Evolutionary conservation across 2,329 filamentous ascomycete species (phyloP).

Genomic region (Colletotrichum lupini): DNA sequence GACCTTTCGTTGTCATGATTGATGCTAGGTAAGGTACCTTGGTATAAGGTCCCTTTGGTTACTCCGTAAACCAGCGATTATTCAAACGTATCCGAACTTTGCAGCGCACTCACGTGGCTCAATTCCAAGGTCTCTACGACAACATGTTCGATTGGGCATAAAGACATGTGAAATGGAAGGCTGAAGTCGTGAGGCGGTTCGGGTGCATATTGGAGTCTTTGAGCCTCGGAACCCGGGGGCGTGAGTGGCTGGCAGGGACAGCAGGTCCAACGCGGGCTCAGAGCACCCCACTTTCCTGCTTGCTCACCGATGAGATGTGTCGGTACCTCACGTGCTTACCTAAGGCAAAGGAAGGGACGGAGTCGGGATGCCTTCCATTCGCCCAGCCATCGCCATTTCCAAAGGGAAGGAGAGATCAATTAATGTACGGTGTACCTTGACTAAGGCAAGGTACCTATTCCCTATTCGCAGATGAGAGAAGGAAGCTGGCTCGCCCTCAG

Average conservation of each 20-base stretch:
- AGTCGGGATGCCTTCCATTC: neutral
- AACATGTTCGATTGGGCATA: neutral
- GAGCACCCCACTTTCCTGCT: neutral
- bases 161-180: neutral
- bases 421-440: no score
- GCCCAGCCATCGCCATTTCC: constrained; percentile 32
- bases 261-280: no score
- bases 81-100: neutral
- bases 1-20: neutral
- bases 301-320: neutral
- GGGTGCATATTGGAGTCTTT: neutral
- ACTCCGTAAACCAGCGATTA: neutral
- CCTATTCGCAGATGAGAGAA: neutral
- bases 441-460: no score
- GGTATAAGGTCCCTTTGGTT: no score
- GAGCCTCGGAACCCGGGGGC: neutral
- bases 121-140: neutral
- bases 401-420: no score
- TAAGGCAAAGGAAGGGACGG: no score
- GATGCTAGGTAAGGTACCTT: neutral
- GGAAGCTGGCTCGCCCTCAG: constrained; percentile 4
- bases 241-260: constrained; percentile 12
- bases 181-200: neutral
- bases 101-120: neutral
- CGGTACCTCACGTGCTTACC: neutral